Base-by-base conservation (phyloP, 73 alveolate species). In the Blepharisma japonicum region DNA sequence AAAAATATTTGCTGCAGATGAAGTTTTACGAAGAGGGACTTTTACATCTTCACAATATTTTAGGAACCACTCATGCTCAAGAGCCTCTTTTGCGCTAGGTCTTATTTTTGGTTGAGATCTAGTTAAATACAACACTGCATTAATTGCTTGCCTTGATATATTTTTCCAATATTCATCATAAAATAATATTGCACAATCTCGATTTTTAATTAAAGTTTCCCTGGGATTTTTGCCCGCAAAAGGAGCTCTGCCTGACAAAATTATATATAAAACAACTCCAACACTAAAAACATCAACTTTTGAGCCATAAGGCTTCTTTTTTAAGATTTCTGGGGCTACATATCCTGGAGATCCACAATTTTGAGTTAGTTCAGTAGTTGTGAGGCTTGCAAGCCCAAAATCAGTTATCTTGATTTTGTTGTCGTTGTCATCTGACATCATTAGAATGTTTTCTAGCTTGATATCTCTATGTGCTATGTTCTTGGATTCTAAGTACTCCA, bases 341-440 rank as follows among this genome's bases (percentile, higher is more conserved):
- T 85, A 88, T 71, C 91, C 86, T 6, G 95, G 95, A 32, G 91
- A 72, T 11, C 95, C 95, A 82, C 95, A 88, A 71, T 84, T 86
- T 70, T 72, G 67, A 25, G 53, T 48, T 45, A 85, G 82, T 38
- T 87, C 76, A 50, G 70, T 82, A 42, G 83, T 76, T 45, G 76
- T 70, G 20, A 71, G 55, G 68, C 80, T 66, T 42, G 90, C 90
- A 45, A 83, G 42, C 45, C 87, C 85, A 61, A 88, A 67, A 83
- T 88, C 95, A 61, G 93, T 88, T 46, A 88, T 51, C 71, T 87
- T 87, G 27, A 88, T 80, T 38, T 88, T 91, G 7, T 85, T 78
- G 8, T 80, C 80, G 66, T 45, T 38, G 80, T 25, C 39, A 45
- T 38, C 55, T 25, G 51, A 56, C 53, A 80, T 84, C 68, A 88